phyloP scores from a whole-genome alignment of 371 early-diverging fungal species.

The Chytridiales sp. region DNA sequence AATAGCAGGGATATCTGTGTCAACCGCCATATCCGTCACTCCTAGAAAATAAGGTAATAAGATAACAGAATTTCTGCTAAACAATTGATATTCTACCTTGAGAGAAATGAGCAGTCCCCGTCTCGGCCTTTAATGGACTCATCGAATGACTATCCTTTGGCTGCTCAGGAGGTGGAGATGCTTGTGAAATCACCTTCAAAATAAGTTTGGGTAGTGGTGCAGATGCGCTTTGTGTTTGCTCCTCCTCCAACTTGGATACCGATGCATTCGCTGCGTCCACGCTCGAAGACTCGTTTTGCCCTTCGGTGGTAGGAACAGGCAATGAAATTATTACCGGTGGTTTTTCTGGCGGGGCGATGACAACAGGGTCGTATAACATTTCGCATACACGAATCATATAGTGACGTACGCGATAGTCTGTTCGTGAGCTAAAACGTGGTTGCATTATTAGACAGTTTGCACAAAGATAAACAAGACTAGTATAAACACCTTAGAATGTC shows the following conservation, averaged over 20 bases:
- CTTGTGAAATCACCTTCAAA: constrained; percentile 21
- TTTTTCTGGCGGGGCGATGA: neutral
- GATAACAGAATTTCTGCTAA: no score
- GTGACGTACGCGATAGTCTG: constrained; percentile 28
- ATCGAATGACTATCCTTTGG: constrained; percentile 1
- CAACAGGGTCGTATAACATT: constrained; percentile 29
- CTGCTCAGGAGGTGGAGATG: constrained; percentile 8
- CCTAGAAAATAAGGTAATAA: neutral
- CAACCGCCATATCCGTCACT: neutral
- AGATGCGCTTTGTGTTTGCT: neutral
- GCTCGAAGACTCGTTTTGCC: neutral
- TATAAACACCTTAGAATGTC: constrained; percentile 19
- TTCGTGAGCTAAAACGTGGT: constrained; percentile 1
- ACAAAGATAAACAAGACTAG: neutral
- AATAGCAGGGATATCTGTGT: neutral
- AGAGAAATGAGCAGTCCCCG: no score
- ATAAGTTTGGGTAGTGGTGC: constrained; percentile 17
- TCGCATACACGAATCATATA: constrained; percentile 36
- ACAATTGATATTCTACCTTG: no score
- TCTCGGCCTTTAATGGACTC: no score
- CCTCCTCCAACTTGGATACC: neutral
- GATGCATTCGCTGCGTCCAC: neutral
- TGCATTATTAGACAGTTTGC: neutral
- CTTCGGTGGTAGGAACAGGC: no score
- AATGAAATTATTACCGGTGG: no score